phyloP scores from a whole-genome alignment of 1,284 basidiomycete genomes.

The Cystobasidium sp. region DNA sequence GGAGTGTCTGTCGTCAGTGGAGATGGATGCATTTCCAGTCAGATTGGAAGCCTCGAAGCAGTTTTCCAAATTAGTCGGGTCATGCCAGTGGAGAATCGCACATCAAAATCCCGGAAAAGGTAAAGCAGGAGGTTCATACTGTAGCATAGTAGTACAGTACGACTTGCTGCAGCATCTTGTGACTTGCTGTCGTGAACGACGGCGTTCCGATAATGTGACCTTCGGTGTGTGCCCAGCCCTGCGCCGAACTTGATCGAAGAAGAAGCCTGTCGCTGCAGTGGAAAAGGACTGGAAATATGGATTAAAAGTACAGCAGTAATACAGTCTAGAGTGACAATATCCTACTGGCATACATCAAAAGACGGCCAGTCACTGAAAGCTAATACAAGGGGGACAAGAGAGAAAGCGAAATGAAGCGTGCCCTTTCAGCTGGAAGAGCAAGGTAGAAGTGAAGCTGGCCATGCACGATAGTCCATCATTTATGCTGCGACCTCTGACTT shows the following conservation, averaged over 20 bases:
- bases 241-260: not conserved
- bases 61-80: no score
- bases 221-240: no score
- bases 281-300: not conserved
- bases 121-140: no score
- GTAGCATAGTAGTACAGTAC: no score
- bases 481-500: conserved; percentile 38
- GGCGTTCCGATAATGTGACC: no score
- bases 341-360: conserved; percentile 19
- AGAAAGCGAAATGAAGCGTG: not conserved
- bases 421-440: not conserved
- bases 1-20: no score
- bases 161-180: no score
- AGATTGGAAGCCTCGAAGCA: no score
- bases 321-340: not conserved
- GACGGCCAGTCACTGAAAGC: not conserved
- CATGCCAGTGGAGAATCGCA: no score
- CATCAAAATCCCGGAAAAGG: no score
- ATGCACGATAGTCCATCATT: not conserved
- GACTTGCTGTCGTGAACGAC: no score
- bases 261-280: not conserved
- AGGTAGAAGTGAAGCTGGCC: not conserved
- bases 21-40: no score
- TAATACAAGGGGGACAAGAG: not conserved
- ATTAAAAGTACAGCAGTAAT: conserved; percentile 14